phyloP scores from a whole-genome alignment of 2,329 filamentous ascomycete genomes.

The Fusarium verticillioides region DNA sequence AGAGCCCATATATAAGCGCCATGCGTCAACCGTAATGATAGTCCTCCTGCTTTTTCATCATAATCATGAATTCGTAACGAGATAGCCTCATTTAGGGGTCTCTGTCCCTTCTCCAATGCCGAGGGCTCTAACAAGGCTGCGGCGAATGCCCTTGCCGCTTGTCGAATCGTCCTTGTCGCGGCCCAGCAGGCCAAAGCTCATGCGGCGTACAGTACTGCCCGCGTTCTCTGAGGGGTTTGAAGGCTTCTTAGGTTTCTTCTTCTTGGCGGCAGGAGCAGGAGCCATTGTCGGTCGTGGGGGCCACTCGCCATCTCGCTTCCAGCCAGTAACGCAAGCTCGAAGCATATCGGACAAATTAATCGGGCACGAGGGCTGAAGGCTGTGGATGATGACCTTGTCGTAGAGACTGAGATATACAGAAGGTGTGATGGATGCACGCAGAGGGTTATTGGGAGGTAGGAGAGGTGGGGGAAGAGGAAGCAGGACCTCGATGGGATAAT shows the following conservation, averaged over 20 bases:
- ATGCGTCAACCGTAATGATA: slow-evolving; percentile 18
- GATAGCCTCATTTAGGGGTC: slow-evolving; percentile 17
- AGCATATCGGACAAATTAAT: slow-evolving; percentile 88
- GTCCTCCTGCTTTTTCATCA: slow-evolving; percentile 23
- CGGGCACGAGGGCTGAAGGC: slow-evolving; percentile 84
- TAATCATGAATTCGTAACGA: slow-evolving; percentile 35
- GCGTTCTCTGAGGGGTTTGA: slow-evolving; percentile 36
- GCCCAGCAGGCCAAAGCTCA: slow-evolving; percentile 61
- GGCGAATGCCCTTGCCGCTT: slow-evolving; percentile 55
- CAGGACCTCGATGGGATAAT: slow-evolving; percentile 68
- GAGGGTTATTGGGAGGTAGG: slow-evolving; percentile 77
- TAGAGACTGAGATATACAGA: slow-evolving; percentile 84
- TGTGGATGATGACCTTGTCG: slow-evolving; percentile 85
- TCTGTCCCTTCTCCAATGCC: slow-evolving; percentile 51
- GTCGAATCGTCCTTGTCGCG: slow-evolving; percentile 52
- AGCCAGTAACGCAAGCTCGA: slow-evolving; percentile 83
- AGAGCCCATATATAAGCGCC: slow-evolving; percentile 32
- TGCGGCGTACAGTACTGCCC: slow-evolving; percentile 52
- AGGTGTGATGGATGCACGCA: slow-evolving; percentile 81
- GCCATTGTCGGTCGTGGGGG: slow-evolving; percentile 68
- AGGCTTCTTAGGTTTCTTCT: slow-evolving; percentile 51
- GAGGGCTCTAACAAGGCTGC: slow-evolving; percentile 59
- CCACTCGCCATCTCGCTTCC: slow-evolving; percentile 96
- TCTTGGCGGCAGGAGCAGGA: slow-evolving; percentile 51
- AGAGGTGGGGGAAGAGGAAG: slow-evolving; percentile 80